These are phyloP conservation scores for Tubosaeta sp. DNA, from an alignment of 768 basidiomycete genomes.

Conservation along the genomic window DNA sequence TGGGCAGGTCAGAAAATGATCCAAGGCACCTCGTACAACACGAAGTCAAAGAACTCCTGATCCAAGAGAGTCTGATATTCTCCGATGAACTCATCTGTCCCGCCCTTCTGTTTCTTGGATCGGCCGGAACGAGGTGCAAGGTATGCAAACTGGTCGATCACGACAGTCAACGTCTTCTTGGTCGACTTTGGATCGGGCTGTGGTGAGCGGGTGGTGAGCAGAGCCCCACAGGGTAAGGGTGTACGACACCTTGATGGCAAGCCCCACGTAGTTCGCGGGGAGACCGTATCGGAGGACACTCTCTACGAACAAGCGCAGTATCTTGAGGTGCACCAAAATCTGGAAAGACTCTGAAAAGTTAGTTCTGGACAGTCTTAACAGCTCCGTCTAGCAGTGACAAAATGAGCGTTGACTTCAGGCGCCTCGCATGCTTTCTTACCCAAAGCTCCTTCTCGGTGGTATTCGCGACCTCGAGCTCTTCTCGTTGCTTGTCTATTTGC, in stretches of 20 bases:
- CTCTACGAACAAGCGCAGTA: slow-evolving; percentile 88
- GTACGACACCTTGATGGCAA: slow-evolving; percentile 67
- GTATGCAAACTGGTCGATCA: slow-evolving; percentile 79
- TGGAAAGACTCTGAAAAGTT: slow-evolving; percentile 98
- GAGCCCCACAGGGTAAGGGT: not conserved
- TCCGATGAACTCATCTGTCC: slow-evolving; percentile 70
- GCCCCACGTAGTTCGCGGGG: slow-evolving; percentile 83
- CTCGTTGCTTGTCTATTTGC: slow-evolving; percentile 70
- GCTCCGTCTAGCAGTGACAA: slow-evolving; percentile 63
- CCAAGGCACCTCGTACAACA: slow-evolving; percentile 91
- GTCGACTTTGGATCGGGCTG: slow-evolving; percentile 85
- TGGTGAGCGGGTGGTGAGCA: not conserved
- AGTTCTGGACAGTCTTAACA: slow-evolving; percentile 83
- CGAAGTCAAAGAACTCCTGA: slow-evolving; percentile 94
- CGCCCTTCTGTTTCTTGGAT: slow-evolving; percentile 33
- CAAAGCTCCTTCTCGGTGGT: slow-evolving; percentile 94
- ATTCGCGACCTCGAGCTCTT: slow-evolving; percentile 76
- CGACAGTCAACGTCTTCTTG: slow-evolving; percentile 68
- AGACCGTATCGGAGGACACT: slow-evolving; percentile 94
- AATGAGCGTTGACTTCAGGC: not conserved
- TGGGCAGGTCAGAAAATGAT: slow-evolving; percentile 51
- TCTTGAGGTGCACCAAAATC: slow-evolving; percentile 88
- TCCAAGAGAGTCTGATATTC: slow-evolving; percentile 94
- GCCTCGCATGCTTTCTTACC: slow-evolving; percentile 47
- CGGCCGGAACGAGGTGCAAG: slow-evolving; percentile 65